Evolutionary conservation across 257 asterid genomes (phyloP).

Genomic region (Petunia axillaris): DNA sequence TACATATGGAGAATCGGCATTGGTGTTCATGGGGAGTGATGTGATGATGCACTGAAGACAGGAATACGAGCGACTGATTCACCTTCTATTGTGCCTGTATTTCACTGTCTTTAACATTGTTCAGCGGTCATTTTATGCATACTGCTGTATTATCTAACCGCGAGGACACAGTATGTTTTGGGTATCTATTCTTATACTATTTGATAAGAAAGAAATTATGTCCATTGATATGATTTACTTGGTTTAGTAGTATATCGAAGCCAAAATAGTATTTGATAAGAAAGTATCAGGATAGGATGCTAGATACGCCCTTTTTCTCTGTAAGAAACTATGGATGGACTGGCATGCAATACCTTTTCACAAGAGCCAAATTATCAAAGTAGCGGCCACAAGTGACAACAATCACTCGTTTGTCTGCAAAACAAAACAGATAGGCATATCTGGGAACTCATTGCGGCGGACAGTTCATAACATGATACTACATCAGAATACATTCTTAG

Average conservation of each 20-base stretch:
- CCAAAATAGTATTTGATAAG: not conserved
- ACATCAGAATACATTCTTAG: too few species aligned
- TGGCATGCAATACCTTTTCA: not conserved
- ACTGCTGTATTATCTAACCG: not conserved
- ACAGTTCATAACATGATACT: too few species aligned
- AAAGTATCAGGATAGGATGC: too few species aligned
- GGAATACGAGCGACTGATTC: not conserved
- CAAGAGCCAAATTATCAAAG: not conserved
- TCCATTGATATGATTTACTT: not conserved
- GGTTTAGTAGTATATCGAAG: not conserved
- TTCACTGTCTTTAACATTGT: not conserved
- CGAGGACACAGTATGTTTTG: not conserved
- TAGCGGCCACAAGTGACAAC: not conserved
- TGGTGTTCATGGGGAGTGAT: too few species aligned
- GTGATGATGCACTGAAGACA: not conserved
- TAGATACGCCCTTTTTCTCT: too few species aligned
- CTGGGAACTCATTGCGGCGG: too few species aligned
- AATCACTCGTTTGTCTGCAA: too few species aligned
- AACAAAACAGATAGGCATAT: too few species aligned
- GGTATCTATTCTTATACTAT: not conserved
- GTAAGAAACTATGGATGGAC: not conserved
- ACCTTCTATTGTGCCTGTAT: not conserved
- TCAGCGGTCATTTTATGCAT: constrained; percentile 4
- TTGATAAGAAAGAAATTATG: not conserved
- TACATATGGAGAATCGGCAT: constrained; percentile 13